Evolutionary conservation across 352 stramenopile species (phyloP), one percentile per base, ranked within the genome.

Genomic region (Phytophthora aleatoria): DNA sequence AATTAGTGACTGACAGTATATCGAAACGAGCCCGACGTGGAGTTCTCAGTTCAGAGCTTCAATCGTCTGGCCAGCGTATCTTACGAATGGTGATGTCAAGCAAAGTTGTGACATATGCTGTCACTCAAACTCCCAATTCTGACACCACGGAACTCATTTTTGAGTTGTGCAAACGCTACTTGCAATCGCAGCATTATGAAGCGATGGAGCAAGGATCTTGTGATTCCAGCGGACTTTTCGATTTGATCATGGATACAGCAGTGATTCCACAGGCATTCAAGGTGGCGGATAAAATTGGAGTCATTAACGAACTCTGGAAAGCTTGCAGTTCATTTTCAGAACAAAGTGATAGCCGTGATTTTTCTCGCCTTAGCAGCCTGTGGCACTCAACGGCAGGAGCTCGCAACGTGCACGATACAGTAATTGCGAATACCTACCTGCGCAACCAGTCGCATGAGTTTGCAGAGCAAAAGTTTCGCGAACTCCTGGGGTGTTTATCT

Each of bases 1-100:
- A 75, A 6, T 44, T 85, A 13, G 54, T 85, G 8, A 9, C 26
- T 6, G 61, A 76, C 48, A 61, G 61, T 8, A 35, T 77, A 3
- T 41, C 56, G 8, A 56, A 16, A 54, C 60, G 36, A 42, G 49
- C 41, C 12, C 35, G 35, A n/a, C 13, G 24, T 16, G 31, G 57
- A 30, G 8, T 35, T 35, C 28, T 62, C 26, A 54, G 9, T 24
- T 13, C 26, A 30, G 30, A 45, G 15, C 16, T 50, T 42, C 27
- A 30, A 31, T 9, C 2, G 2, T 31, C 50, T n/a, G 67, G 54
- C 1, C 44, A 57, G 16, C 1, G 57, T 7, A 30, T 74, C 31
- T 45, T 74, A 26, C 48, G 31, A 35, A 45, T 55, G 35, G 45
- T 74, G 1, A 1, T 74, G 20, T 66, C 52, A 30, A 71, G 51